Percentiles rank a stretch among this genome's conserved stretches.
phyloP scores from a whole-genome alignment of 2,329 filamentous ascomycete species.

The Talaromyces verruculosus region DNA sequence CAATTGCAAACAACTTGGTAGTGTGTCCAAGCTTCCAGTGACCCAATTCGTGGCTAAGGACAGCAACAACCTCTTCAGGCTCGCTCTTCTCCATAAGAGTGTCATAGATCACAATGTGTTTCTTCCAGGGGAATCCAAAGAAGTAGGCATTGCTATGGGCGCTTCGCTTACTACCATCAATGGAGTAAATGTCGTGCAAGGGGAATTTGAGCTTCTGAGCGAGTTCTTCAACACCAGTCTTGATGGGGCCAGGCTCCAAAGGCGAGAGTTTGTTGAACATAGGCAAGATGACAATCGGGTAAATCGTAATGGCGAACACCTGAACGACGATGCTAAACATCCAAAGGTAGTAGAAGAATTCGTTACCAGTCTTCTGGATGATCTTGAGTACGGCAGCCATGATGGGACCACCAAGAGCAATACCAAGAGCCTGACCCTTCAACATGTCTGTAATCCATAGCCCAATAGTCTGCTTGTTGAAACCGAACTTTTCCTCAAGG shows the following conservation, averaged over 20 bases:
- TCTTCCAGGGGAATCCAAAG: constrained; percentile 97
- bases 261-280: constrained; percentile 98
- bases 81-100: constrained; percentile 95
- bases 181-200: constrained; percentile 88
- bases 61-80: constrained; percentile 87
- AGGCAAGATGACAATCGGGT: constrained; percentile 89
- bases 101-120: constrained; percentile 99
- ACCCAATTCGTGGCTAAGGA: constrained; percentile 91
- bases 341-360: constrained; percentile 99
- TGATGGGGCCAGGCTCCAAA: constrained; percentile 80
- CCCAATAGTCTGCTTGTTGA: constrained; percentile 94
- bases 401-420: constrained; percentile 80
- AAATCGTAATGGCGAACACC: constrained; percentile 92
- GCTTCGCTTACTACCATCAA: constrained; percentile 85
- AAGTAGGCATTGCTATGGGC: constrained; percentile 93
- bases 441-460: constrained; percentile 87
- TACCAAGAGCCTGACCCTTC: constrained; percentile 80
- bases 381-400: constrained; percentile 91
- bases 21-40: constrained; percentile 98
- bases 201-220: constrained; percentile 86
- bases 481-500: constrained; percentile 93
- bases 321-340: constrained; percentile 85
- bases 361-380: constrained; percentile 86
- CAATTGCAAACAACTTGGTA: constrained; percentile 83
- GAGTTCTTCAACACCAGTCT: constrained; percentile 81